Conservation (phyloP, 441 rosid genomes). For the Croton laevigatus region DNA sequence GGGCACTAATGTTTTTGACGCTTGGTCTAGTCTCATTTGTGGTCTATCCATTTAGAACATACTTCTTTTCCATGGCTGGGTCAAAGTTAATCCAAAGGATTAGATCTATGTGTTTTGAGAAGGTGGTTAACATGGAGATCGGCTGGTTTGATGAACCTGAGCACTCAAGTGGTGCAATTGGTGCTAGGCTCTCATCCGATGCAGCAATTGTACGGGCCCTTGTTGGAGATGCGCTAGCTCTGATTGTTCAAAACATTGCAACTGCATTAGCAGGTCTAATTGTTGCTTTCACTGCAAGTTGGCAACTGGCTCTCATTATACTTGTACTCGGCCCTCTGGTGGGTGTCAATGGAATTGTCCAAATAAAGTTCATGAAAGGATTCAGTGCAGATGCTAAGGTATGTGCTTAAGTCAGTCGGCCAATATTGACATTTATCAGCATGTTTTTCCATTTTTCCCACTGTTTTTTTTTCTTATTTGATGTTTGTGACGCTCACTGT, state of each 20-base stretch:
- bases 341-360: constrained; percentile 46
- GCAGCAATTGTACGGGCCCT: constrained; percentile 46
- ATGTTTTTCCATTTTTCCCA: neutral
- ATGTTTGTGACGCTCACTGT: neutral
- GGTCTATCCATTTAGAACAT: constrained; percentile 40
- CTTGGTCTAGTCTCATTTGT: constrained; percentile 57
- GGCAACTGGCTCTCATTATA: constrained; percentile 55
- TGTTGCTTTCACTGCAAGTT: constrained; percentile 57
- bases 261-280: constrained; percentile 45
- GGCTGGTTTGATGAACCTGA: constrained; percentile 64
- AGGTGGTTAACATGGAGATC: constrained; percentile 62
- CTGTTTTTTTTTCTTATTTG: neutral
- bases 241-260: constrained; percentile 45
- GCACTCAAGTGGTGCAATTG: constrained; percentile 59
- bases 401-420: neutral
- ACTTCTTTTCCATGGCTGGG: constrained; percentile 72
- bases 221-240: constrained; percentile 60
- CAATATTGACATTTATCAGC: too few species aligned
- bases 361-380: constrained; percentile 53
- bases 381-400: constrained; percentile 57
- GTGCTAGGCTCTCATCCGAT: constrained; percentile 66
- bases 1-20: constrained; percentile 55
- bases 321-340: constrained; percentile 50
- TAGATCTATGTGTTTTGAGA: constrained; percentile 70
- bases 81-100: constrained; percentile 58